Evolutionary conservation across 2,329 filamentous ascomycete species (phyloP).

Genomic region (Elsinoe fawcettii): DNA sequence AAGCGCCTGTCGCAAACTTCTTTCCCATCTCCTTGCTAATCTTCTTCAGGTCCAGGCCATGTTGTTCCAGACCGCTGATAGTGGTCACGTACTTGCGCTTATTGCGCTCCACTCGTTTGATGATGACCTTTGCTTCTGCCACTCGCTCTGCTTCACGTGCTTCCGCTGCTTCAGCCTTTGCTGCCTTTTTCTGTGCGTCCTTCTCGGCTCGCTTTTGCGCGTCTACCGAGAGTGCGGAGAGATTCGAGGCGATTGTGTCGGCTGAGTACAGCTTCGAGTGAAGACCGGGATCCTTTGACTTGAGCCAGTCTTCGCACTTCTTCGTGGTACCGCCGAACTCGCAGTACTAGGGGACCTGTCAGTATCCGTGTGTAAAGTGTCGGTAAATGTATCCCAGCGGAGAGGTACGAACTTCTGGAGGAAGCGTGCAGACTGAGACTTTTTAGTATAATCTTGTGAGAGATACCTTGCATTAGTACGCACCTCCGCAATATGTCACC

Average conservation of each 20-base stretch:
- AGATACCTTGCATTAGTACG: conserved; percentile 21
- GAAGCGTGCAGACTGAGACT: conserved; percentile 54
- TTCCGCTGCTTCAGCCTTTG: conserved; percentile 83
- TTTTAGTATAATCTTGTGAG: conserved; percentile 21
- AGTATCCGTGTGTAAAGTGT: conserved; percentile 14
- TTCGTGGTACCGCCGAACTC: conserved; percentile 94
- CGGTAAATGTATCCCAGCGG: not conserved
- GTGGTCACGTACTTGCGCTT: conserved; percentile 96
- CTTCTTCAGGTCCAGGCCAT: conserved; percentile 91
- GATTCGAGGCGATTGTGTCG: conserved; percentile 68
- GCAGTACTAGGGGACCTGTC: conserved; percentile 63
- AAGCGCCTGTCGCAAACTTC: conserved; percentile 93
- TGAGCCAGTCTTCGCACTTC: conserved; percentile 96
- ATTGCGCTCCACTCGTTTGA: conserved; percentile 96
- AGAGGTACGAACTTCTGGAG: conserved; percentile 52
- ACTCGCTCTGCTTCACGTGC: conserved; percentile 75
- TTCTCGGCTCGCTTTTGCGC: conserved; percentile 93
- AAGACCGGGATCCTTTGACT: conserved; percentile 63
- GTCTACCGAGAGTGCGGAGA: conserved; percentile 77
- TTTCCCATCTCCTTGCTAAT: conserved; percentile 88
- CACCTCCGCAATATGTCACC: conserved; percentile 56
- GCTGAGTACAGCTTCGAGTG: conserved; percentile 75
- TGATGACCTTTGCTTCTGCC: conserved; percentile 72
- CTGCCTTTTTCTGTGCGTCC: conserved; percentile 93
- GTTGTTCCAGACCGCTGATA: conserved; percentile 81